Conservation (phyloP, 495 filamentous ascomycete genomes). For the Penicillium tannophilum region DNA sequence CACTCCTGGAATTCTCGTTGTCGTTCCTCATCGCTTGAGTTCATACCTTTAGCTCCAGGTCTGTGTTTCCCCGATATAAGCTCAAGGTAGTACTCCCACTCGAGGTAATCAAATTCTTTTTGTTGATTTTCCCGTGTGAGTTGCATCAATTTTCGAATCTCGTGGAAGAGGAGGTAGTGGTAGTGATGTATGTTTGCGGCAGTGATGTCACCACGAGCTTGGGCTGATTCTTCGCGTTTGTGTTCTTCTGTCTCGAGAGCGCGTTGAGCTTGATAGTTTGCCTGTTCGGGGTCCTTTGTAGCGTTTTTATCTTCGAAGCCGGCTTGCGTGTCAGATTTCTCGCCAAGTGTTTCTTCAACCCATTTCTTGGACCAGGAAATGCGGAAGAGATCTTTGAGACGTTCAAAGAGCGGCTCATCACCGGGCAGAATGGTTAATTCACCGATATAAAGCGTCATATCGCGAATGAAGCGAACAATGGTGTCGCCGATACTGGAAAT, state of each 20-base stretch:
- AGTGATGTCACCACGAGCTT: slow-evolving; percentile 42
- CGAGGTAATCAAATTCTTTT: slow-evolving; percentile 72
- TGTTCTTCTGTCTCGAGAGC: slow-evolving; percentile 38
- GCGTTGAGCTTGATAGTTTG: not conserved
- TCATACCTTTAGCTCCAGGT: slow-evolving; percentile 23
- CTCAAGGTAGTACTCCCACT: slow-evolving; percentile 80
- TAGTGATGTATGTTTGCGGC: slow-evolving; percentile 59
- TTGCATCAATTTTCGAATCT: slow-evolving; percentile 66
- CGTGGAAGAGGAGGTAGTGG: slow-evolving; percentile 65
- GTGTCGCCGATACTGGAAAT: slow-evolving; percentile 75
- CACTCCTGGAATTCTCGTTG: slow-evolving; percentile 40
- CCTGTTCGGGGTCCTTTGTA: not conserved
- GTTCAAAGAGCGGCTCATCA: slow-evolving; percentile 42
- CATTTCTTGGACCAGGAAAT: slow-evolving; percentile 26
- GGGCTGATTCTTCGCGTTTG: slow-evolving; percentile 40
- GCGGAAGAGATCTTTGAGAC: slow-evolving; percentile 23
- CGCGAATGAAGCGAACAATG: slow-evolving; percentile 67
- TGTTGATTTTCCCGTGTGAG: slow-evolving; percentile 61
- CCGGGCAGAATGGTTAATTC: slow-evolving; percentile 76
- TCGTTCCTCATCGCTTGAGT: slow-evolving; percentile 19
- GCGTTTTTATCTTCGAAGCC: slow-evolving; percentile 8
- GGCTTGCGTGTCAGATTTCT: slow-evolving; percentile 12
- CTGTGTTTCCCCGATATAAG: slow-evolving; percentile 72
- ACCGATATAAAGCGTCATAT: slow-evolving; percentile 69
- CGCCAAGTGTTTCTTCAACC: slow-evolving; percentile 26